Evolutionary conservation across 768 basidiomycete genomes (phyloP).

Genomic region (Rhodotorula sphaerocarpa): DNA sequence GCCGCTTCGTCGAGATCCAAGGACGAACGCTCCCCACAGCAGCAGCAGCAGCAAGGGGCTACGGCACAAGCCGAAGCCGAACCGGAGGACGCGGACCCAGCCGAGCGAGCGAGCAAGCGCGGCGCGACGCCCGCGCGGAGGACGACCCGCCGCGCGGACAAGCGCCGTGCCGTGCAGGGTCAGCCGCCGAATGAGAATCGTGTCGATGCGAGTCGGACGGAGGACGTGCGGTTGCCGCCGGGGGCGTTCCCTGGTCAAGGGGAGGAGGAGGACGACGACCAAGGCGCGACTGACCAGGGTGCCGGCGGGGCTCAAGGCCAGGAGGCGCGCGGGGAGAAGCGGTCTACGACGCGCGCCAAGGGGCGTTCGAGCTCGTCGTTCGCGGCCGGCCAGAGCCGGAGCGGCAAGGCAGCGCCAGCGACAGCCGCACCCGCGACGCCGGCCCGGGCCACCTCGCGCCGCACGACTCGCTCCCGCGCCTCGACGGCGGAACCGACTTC

Average conservation of each 20-base stretch:
- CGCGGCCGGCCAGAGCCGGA: background rate
- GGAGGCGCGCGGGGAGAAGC: background rate
- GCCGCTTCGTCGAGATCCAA: background rate
- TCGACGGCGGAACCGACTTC: background rate
- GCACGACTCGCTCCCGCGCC: background rate
- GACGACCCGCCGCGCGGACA: background rate
- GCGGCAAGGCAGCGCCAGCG: background rate
- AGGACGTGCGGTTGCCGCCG: constrained; percentile 6
- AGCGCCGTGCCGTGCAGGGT: constrained; percentile 8
- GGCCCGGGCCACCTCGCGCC: background rate
- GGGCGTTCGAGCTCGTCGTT: background rate
- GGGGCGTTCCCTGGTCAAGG: constrained; percentile 19
- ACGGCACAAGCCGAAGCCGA: constrained; percentile 1
- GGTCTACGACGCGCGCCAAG: background rate
- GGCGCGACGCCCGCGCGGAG: background rate
- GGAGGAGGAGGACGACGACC: background rate
- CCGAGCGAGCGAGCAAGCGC: background rate
- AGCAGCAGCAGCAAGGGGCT: background rate
- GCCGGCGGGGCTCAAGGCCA: background rate
- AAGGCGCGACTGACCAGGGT: background rate
- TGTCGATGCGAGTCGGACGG: constrained; percentile 1
- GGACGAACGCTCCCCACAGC: background rate
- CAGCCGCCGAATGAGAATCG: background rate
- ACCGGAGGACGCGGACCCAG: no score
- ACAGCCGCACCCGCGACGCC: background rate